Evolutionary conservation across 306 rosid species (phyloP).

Genomic region (Lithocarpus polystachyus): DNA sequence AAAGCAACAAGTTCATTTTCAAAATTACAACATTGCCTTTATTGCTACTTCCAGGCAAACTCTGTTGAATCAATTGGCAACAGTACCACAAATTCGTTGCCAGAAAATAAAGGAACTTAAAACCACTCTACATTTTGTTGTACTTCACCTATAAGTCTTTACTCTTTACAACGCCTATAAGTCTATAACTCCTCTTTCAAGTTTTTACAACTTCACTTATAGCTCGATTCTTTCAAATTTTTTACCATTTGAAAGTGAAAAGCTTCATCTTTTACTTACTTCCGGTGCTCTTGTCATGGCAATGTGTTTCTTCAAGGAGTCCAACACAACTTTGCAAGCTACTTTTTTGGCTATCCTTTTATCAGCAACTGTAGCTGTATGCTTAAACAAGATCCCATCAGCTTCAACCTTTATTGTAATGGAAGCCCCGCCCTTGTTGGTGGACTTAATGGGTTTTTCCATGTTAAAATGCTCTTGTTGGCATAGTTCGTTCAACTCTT

Average conservation of each 20-base stretch:
- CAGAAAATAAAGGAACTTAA: neutral
- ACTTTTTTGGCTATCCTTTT: slow-evolving; percentile 37
- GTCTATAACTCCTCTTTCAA: too few species aligned
- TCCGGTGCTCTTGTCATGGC: neutral
- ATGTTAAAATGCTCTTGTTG: slow-evolving; percentile 24
- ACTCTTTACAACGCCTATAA: too few species aligned
- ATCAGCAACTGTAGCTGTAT: slow-evolving; percentile 15
- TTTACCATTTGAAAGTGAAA: neutral
- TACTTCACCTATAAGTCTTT: neutral
- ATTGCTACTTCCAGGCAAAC: too few species aligned
- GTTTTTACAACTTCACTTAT: neutral
- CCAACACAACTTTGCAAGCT: slow-evolving; percentile 52
- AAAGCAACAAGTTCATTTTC: too few species aligned
- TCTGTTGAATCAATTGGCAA: too few species aligned
- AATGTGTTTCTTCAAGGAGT: slow-evolving; percentile 33
- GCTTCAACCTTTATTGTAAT: slow-evolving; percentile 44
- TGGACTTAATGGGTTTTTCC: slow-evolving; percentile 1
- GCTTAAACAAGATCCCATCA: slow-evolving; percentile 27
- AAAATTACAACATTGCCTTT: too few species aligned
- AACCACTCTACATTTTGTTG: neutral
- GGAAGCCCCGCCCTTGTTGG: slow-evolving; percentile 13
- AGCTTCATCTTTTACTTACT: neutral
- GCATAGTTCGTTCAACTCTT: slow-evolving; percentile 51
- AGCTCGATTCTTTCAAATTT: neutral
- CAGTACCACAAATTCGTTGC: too few species aligned